A percentile compares a stretch with the other conserved stretches of the same genome.
Evolutionary conservation across 805 yeast genomes (phyloP).

Genomic region (Ogataea degrootiae): DNA sequence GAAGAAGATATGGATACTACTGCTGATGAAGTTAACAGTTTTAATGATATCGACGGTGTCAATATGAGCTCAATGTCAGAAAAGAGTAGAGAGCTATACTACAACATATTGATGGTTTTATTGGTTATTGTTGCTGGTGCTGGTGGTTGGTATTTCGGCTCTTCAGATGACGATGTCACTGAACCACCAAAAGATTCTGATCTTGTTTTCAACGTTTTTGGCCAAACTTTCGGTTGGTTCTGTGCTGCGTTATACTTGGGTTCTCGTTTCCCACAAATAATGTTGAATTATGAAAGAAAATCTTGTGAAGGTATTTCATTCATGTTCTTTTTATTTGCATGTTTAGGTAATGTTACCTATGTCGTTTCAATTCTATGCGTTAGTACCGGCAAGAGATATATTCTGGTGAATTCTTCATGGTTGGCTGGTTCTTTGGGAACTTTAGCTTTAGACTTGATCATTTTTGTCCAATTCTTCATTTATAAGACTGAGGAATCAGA

Average conservation of each 20-base stretch:
- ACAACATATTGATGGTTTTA: conserved; percentile 48
- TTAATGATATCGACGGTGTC: conserved; percentile 30
- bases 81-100: conserved; percentile 23
- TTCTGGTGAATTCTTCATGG: conserved; percentile 87
- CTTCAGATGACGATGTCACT: conserved; percentile 28
- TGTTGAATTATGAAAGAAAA: conserved; percentile 78
- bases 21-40: conserved; percentile 23
- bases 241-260: conserved; percentile 77
- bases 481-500: conserved; percentile 44
- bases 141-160: conserved; percentile 74
- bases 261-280: conserved; percentile 88
- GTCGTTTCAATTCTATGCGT: conserved; percentile 80
- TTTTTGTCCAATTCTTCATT: conserved; percentile 79
- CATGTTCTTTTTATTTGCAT: conserved; percentile 90
- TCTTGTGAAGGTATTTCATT: conserved; percentile 95
- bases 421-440: conserved; percentile 89
- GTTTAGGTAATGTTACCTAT: conserved; percentile 88
- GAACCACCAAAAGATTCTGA: conserved; percentile 34
- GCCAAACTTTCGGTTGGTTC: conserved; percentile 83
- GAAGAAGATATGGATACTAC: conserved; percentile 26
- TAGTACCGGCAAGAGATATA: conserved; percentile 62
- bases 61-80: conserved; percentile 13
- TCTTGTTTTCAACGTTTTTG: conserved; percentile 64
- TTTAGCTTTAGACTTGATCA: conserved; percentile 72
- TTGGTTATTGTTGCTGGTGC: conserved; percentile 75